Conservation (phyloP, 140 eudicot genomes). For the Ambrosia hybrid region DNA sequence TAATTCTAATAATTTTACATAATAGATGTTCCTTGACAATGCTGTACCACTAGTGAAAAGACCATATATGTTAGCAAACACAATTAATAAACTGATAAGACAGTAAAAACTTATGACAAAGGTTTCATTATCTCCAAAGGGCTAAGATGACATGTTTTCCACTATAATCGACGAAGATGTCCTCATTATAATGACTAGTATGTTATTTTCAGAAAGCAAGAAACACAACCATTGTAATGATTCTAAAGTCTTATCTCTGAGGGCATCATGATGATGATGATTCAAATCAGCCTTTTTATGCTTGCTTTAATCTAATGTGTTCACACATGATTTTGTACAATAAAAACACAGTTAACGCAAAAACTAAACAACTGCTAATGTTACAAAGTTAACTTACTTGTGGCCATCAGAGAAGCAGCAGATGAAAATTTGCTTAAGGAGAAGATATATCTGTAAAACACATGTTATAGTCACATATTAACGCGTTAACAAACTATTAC, state of each 20-base stretch:
- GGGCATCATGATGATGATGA: too few species aligned
- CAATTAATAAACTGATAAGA: background rate
- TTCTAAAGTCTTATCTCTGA: too few species aligned
- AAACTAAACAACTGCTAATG: background rate
- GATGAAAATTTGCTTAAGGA: background rate
- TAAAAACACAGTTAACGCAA: too few species aligned
- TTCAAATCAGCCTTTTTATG: too few species aligned
- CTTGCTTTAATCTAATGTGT: too few species aligned
- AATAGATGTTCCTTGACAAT: constrained; percentile 1
- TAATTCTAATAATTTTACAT: background rate
- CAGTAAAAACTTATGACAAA: background rate
- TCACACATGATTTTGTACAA: too few species aligned
- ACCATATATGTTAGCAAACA: too few species aligned
- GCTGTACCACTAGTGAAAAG: background rate
- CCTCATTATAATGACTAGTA: background rate
- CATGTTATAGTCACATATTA: background rate
- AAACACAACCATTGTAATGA: background rate
- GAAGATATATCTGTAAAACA: constrained; percentile 19
- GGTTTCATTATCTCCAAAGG: background rate
- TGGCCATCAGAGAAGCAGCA: background rate
- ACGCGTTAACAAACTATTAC: background rate
- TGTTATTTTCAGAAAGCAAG: background rate
- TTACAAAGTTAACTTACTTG: background rate
- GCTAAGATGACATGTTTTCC: background rate
- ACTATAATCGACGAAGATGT: background rate